Evolutionary conservation across 805 yeast genomes (phyloP), one percentile per base, ranked within the genome.

Genomic region (Yarrowia osloensis): DNA sequence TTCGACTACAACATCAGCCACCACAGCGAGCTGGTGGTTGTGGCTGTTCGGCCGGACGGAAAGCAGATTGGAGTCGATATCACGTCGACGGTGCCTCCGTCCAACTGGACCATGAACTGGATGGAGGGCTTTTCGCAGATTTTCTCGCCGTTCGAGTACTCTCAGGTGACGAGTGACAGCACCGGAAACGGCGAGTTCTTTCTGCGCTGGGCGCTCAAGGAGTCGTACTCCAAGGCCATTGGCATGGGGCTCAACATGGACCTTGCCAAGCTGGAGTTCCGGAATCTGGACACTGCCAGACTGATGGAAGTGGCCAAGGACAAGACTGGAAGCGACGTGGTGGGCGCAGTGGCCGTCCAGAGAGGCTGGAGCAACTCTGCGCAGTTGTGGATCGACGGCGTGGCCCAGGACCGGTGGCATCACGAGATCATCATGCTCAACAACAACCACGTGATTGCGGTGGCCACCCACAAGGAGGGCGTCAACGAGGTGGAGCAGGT

Each of bases 121-220:
- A 47, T 63, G 49, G 59, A 63, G 24, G 67, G 59, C 26, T 26
- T 61, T 29, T 26, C 66, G 17, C 46, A 61, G 40, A 47, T 67
- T 15, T 61, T 21, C 29, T 29, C 44, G 11, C 47, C 44, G 11
- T 31, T 19, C 28, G 66, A 44, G 46, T 49, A 40, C 28, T 33
- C 49, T 11, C 39, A 44, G 59, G 47, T 55, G 2, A 26, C 67
- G 9, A 31, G 24, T 11, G 59, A 63, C 21, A 35, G 28, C 8
- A 47, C 57, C 3, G 59, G 59, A 4, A 37, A 63, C 35, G 46
- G 47, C 9, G 59, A 47, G 28, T 68, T 73, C 35, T 69, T 68
- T 42, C 85, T 85, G 44, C 80, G 82, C 39, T 90, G 97, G 97
- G 89, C 96, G 0, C 74, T 90, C 66, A 90, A 90, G 73, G 97